Evolutionary conservation across 805 yeast species (phyloP).

Genomic region (Komagataella ulmi): DNA sequence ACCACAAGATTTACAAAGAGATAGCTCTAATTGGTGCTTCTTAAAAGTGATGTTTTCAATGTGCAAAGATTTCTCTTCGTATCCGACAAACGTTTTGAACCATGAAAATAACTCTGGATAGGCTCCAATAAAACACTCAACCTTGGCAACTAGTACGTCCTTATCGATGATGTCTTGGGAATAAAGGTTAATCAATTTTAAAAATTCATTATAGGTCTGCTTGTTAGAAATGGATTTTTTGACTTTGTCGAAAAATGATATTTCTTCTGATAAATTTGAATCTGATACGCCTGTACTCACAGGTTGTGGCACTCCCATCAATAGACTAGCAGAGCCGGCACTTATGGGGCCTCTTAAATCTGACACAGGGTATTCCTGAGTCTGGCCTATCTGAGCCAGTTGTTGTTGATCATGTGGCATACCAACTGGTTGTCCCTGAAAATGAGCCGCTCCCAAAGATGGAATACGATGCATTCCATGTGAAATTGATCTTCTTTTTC

Average conservation of each 20-base stretch:
- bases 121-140: conserved; percentile 74
- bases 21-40: conserved; percentile 82
- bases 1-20: conserved; percentile 87
- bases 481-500: conserved; percentile 10
- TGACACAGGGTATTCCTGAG: conserved; percentile 26
- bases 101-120: conserved; percentile 71
- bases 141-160: conserved; percentile 67
- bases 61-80: conserved; percentile 68
- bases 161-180: conserved; percentile 87
- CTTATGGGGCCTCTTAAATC: conserved; percentile 24
- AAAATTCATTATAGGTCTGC: conserved; percentile 82
- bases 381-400: conserved; percentile 6
- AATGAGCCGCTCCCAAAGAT: conserved; percentile 1
- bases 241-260: conserved; percentile 82
- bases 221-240: conserved; percentile 81
- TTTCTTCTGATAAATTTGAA: conserved; percentile 68
- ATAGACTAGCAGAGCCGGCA: conserved; percentile 49
- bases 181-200: conserved; percentile 75
- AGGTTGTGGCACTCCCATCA: conserved; percentile 83
- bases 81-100: conserved; percentile 90
- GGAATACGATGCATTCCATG: conserved; percentile 6
- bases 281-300: conserved; percentile 41
- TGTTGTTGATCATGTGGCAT: conserved; percentile 3
- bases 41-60: conserved; percentile 82
- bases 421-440: background rate